Evolutionary conservation across 78 protist species (phyloP), one percentile per base, ranked within the genome.

Genomic region (Chrysochromulina tobinii): DNA sequence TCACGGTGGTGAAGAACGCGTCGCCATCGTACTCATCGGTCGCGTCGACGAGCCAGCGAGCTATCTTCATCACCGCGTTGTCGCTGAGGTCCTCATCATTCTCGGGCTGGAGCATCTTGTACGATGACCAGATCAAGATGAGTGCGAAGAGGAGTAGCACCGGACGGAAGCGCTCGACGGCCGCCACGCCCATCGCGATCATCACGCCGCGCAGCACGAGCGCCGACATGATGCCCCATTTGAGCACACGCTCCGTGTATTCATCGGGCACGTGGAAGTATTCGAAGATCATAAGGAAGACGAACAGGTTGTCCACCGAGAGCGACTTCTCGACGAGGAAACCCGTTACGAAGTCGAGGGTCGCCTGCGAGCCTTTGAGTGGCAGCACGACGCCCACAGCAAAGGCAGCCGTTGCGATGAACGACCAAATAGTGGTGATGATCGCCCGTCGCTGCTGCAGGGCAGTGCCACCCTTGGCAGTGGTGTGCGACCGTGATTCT

Each of bases 241-340:
- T 67, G 73, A 67, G 73, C 48, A 67, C 73, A 25, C 17, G 8
- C 68, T 83, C 25, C 4, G 27, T 51, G 53, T 54, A 58, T 55
- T 27, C 21, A 51, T 83, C 69, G 68, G 88, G 88, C 9, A 58
- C 67, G 14, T 58, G 51, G 88, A 83, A 83, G 54, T 57, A 57
- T 20, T 83, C 54, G 23, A 83, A 83, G 50, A 83, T 0, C 69
- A 83, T 54, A 15, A 83, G 50, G 69, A 83, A 83, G 55, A 83
- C 88, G 68, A 83, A 83, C 20, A 83, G 88, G 53, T 83, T 83
- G 88, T 83, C 88, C 11, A 83, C 88, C 7, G 88, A 83, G 14
- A 83, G 68, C 38, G 12, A 15, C 68, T 83, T 54, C 53, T 83
- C 88, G 17, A 81, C 61, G 20, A 79, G 87, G 61, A 79, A 79